phyloP scores from a whole-genome alignment of 805 yeast species.

The Ogataea degrootiae region DNA sequence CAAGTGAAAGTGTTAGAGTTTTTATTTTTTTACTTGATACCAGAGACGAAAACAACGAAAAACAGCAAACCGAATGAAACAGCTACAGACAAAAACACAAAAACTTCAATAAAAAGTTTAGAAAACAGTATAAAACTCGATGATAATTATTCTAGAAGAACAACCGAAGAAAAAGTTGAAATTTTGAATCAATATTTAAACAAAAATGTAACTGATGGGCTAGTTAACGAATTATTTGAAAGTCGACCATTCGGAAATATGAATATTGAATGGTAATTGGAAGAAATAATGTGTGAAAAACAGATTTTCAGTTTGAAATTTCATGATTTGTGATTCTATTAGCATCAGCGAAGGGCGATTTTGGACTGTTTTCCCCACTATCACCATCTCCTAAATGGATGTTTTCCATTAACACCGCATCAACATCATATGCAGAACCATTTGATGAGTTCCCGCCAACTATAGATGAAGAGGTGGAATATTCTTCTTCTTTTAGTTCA shows the following conservation, averaged over 20 bases:
- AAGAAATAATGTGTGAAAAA: not conserved
- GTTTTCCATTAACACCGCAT: too few species aligned
- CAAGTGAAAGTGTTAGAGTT: slow-evolving; percentile 66
- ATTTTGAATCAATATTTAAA: slow-evolving; percentile 38
- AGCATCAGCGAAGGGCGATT: too few species aligned
- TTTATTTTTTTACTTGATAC: slow-evolving; percentile 61
- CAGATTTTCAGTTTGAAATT: too few species aligned
- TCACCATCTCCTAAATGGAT: too few species aligned
- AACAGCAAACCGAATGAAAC: not conserved
- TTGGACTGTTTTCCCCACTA: too few species aligned
- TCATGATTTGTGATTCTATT: too few species aligned
- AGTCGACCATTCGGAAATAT: slow-evolving; percentile 47
- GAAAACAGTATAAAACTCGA: not conserved
- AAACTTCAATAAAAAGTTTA: not conserved
- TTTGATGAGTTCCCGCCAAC: too few species aligned
- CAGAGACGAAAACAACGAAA: slow-evolving; percentile 39
- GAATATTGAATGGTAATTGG: slow-evolving; percentile 41
- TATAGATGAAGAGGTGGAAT: too few species aligned
- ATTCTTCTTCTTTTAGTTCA: too few species aligned
- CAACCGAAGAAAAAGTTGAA: slow-evolving; percentile 40
- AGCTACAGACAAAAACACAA: too few species aligned
- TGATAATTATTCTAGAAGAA: slow-evolving; percentile 29
- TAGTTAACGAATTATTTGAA: slow-evolving; percentile 40
- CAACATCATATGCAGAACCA: too few species aligned
- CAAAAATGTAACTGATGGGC: slow-evolving; percentile 43